Evolutionary conservation across 176 grass and related monocot species (phyloP).

Genomic region (Eragrostis curvula): DNA sequence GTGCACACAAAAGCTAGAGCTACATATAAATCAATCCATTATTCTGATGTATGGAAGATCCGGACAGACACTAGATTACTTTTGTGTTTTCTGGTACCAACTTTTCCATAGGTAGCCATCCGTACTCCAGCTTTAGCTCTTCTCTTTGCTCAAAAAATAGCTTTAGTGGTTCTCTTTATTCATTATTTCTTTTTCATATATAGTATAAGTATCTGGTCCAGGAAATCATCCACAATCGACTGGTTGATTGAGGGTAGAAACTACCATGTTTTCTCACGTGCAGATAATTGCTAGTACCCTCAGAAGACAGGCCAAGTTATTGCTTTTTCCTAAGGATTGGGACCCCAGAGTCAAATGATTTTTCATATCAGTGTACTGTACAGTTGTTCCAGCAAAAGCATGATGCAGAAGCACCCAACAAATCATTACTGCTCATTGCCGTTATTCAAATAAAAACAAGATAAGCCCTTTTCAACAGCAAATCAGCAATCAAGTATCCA

Average conservation of each 20-base stretch:
- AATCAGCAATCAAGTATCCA: not conserved
- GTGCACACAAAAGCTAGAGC: not conserved
- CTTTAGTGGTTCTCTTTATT: conserved; percentile 18
- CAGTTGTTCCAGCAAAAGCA: not conserved
- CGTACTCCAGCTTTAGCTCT: conserved; percentile 22
- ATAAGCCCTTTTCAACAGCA: not conserved
- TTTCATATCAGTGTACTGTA: not conserved
- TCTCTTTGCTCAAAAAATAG: conserved; percentile 7
- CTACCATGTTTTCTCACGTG: not conserved
- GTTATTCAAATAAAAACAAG: not conserved
- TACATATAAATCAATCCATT: not conserved
- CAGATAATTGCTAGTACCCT: not conserved
- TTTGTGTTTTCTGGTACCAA: conserved; percentile 30
- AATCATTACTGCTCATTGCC: not conserved
- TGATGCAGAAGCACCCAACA: no score
- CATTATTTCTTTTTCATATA: not conserved
- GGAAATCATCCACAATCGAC: not conserved
- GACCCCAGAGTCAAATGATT: not conserved
- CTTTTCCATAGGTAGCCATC: conserved; percentile 25
- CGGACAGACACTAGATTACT: not conserved
- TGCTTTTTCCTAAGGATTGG: not conserved
- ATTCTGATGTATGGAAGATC: not conserved
- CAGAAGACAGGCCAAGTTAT: not conserved
- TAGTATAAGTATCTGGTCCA: not conserved
- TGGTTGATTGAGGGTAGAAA: not conserved